These are phyloP conservation scores for Colletotrichum theobromicola DNA, from an alignment of 2,329 filamentous ascomycete genomes.

Conservation along the genomic window DNA sequence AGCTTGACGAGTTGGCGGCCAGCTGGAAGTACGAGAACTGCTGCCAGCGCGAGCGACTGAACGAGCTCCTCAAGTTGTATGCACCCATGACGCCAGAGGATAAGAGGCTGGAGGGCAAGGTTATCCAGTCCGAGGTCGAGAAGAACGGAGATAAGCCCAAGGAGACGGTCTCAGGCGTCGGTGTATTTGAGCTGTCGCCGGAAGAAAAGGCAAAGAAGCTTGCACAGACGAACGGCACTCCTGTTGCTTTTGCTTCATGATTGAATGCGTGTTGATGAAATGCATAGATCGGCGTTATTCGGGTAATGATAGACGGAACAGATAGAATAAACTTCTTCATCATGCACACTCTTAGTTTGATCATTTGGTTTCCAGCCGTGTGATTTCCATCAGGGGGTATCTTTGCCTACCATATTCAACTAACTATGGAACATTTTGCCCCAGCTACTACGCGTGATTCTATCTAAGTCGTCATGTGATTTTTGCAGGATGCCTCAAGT, in stretches of 20 bases:
- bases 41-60: constrained; percentile 51
- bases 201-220: constrained; percentile 27
- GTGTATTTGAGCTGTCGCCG: constrained; percentile 32
- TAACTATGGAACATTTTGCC: background rate
- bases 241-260: background rate
- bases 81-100: constrained; percentile 29
- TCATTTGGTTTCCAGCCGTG: background rate
- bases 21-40: constrained; percentile 59
- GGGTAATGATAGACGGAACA: background rate
- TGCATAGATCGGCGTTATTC: background rate
- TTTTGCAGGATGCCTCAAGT: constrained; percentile 16
- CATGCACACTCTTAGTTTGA: background rate
- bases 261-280: background rate
- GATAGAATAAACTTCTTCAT: background rate
- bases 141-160: background rate
- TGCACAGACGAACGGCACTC: background rate
- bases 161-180: constrained; percentile 29
- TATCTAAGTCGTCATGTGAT: background rate
- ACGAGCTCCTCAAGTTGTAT: constrained; percentile 32
- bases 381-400: background rate
- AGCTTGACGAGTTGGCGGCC: constrained; percentile 48
- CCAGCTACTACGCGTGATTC: background rate
- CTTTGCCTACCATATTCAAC: background rate
- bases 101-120: constrained; percentile 28
- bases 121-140: constrained; percentile 25